Evolutionary conservation across 306 rosid genomes (phyloP), one percentile per base, ranked within the genome.

Genomic region (Fragaria nilgerrensis): DNA sequence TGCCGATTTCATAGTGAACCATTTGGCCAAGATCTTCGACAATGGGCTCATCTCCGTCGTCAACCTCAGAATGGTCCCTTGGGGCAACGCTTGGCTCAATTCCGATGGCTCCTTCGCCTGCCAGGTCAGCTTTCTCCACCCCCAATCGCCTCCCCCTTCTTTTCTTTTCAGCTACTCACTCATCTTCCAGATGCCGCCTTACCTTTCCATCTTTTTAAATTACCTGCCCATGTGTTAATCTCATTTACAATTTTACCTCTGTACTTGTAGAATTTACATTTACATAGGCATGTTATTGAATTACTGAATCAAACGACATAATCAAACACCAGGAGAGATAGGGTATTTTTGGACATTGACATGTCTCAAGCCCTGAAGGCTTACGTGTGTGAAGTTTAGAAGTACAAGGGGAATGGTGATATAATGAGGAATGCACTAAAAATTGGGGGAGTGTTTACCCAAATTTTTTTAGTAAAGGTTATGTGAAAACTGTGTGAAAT

Each of bases 1-100:
- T 81, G 97, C 90, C 3, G 89, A 94, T 47, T 94, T 94, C 91
- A 84, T 90, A 63, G 96, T 87, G 25, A 90, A 92, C 69, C 87
- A 84, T 81, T 77, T 94, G 36, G 89, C 71, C 73, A 85, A 76
- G 78, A 68, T 92, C 85, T 94, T 94, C 82, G 83, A 87, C 82
- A 92, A 86, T 6, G 95, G 84, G 8, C 92, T 94, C 4, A 86
- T 88, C 86, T 83, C 91, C 81, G 52, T 84, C 82, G 87, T 92
- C 20, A 69, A 90, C 77, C 97, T 94, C 82, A 86, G 93, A 64
- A 14, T 94, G 95, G 34, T 89, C 36, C 97, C 98, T 22, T 94
- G 98, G 97, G 98, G 98, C 17, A 94, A 94, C 16, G 89, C 98
- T 68, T 76, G 83, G 89, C 72, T 86, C 82, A 61, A 86, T 22